Conservation (phyloP, 352 stramenopile genomes). For the Globisporangium yorkense region DNA sequence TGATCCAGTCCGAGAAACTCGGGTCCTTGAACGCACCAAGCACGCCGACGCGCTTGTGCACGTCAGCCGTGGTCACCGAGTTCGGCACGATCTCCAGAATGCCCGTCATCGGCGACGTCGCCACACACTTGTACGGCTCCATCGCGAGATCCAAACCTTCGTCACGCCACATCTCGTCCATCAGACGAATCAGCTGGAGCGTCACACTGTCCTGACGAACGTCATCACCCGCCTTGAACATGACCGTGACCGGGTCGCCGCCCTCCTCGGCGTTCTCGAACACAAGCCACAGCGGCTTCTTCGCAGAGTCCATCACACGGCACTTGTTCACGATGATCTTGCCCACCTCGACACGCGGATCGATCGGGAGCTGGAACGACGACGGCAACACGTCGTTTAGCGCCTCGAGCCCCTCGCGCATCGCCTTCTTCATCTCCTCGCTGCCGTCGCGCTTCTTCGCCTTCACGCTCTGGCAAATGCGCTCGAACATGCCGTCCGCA, state of each 20-base stretch:
- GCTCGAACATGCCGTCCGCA: slow-evolving; percentile 70
- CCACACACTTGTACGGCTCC: slow-evolving; percentile 89
- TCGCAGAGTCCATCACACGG: slow-evolving; percentile 88
- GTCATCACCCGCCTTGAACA: slow-evolving; percentile 94
- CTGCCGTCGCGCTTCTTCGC: slow-evolving; percentile 73
- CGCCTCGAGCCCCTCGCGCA: slow-evolving; percentile 75
- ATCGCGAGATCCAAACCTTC: slow-evolving; percentile 89
- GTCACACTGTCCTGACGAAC: slow-evolving; percentile 94
- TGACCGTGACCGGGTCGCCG: slow-evolving; percentile 76
- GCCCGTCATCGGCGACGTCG: slow-evolving; percentile 87
- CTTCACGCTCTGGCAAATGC: slow-evolving; percentile 82
- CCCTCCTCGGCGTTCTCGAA: slow-evolving; percentile 86
- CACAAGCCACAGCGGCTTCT: slow-evolving; percentile 85
- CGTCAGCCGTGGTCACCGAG: slow-evolving; percentile 92
- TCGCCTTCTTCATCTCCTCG: slow-evolving; percentile 79
- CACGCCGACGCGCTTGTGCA: slow-evolving; percentile 80
- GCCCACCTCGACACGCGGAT: slow-evolving; percentile 78
- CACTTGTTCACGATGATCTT: slow-evolving; percentile 85
- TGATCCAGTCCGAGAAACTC: slow-evolving; percentile 83
- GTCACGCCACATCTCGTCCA: slow-evolving; percentile 92
- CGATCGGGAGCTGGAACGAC: slow-evolving; percentile 85
- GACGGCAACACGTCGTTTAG: slow-evolving; percentile 77
- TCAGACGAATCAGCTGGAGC: slow-evolving; percentile 89
- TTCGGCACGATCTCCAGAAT: slow-evolving; percentile 91
- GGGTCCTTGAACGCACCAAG: slow-evolving; percentile 81